Evolutionary conservation across 2,329 filamentous ascomycete species (phyloP), one percentile per base, ranked within the genome.

Genomic region (Dothideomycetes sp.): DNA sequence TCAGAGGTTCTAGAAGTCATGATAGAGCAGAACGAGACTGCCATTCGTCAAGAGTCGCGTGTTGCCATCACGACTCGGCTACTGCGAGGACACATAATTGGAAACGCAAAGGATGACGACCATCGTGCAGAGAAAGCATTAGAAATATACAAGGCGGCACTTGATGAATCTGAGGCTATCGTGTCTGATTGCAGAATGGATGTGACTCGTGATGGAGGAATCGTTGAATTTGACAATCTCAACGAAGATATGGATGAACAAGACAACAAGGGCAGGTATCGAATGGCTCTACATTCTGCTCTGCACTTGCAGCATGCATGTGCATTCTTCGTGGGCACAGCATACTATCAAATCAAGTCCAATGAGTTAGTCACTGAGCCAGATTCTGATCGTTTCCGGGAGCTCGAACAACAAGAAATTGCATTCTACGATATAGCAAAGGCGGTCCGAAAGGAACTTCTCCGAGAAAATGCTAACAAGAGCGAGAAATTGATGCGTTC

Each of bases 1-100:
- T 75, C 80, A 13, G 84, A 96, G 59, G 89, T 96, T 1, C 67
- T 98, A 9, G 80, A 86, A 48, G 78, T 81, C 4, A 95, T 98
- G 89, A 81, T 95, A 44, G 86, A 94, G 41, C 80, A 89, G 53
- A 87, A 82, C 30, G 83, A 89, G 43, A 67, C 67, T 5, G 57
- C 64, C 1, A 73, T 89, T 43, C 74, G 80, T 37, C 62, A 71
- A 0, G 80, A 89, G 44, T 64, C 69, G 2, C 73, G 85, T 37
- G 64, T 70, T 1, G 69, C 81, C 33, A 67, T 94, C 5, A 57
- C 74, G 2, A 69, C 69, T 23, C 77, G 76, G 46, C 64, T 94
- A 31, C 73, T 71, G 12, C 71, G 77, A 41, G 89, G 85, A 0
- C 88, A 95, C 50, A 64, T 95, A 3, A 69, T 83, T 27, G 87